Base-by-base conservation (phyloP, 177 flowering plant species). In the Vitis hybrid region DNA sequence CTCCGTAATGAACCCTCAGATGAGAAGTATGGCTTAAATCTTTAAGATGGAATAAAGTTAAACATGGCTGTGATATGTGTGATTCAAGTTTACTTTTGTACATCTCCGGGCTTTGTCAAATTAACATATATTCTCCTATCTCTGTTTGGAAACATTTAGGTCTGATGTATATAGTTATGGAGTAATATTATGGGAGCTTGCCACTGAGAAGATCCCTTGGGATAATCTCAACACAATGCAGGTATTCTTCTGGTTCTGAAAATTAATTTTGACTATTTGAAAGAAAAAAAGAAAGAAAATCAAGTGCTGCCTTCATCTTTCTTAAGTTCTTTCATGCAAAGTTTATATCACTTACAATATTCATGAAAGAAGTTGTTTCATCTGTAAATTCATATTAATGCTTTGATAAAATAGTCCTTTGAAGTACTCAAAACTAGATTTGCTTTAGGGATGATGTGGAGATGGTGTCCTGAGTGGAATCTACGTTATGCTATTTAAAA, bases 1-100 rank as follows among this genome's bases (percentile, higher is more conserved):
- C 97, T 96, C 68, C 99, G 97, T n/a, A 93, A 91, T 76, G 99
- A 96, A 74, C 97, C 90, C 57, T 83, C 99, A 40, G 97, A 96
- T 80, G 99, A 96, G 80, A 96, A 96, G 99, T 96, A 91, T 46
- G 90, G 73, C 70, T 64, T 56, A 55, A 55, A 52, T 56, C 50
- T 52, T 73, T 69, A 17, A 65, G 2, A 32, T 68, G 32, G 52
- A n/a, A 66, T 15, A 17, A 13, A 11, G 8, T 12, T n/a, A 27
- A 63, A 62, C 57, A 55, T 46, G 18, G 51, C 15, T 35, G 60
- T 14, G 59, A 48, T 27, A 60, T 13, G 60, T 51, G 24, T 51
- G 12, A 19, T 52, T 65, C 4, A 30, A 54, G 56, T 30, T 17
- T 40, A 40, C 60, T 15, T 11, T 7, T 30, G 30, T 27, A 12